phyloP scores from a whole-genome alignment of 345 rosid species.

The Noccaea bulbosa region DNA sequence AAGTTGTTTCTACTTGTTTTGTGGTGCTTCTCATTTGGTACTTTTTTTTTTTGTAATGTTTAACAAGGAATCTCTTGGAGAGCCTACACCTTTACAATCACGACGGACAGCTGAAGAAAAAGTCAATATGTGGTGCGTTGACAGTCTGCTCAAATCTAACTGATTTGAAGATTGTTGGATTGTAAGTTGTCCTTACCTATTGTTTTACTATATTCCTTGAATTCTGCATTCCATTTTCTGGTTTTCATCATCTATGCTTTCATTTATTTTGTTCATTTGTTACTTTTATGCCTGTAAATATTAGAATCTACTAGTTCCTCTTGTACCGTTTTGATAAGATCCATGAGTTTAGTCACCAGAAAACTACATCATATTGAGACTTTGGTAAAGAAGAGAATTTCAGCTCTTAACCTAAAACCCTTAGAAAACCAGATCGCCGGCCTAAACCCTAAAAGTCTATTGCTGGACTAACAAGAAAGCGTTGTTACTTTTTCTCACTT shows the following conservation, averaged over 20 bases:
- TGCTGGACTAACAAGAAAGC: not conserved
- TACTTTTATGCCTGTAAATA: not conserved
- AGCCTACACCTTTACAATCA: constrained; percentile 69
- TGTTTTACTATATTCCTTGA: not conserved
- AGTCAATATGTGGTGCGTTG: constrained; percentile 55
- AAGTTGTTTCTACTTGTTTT: constrained; percentile 7
- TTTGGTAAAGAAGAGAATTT: too few relatives aligned
- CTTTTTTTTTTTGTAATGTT: constrained; percentile 6
- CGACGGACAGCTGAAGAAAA: constrained; percentile 54
- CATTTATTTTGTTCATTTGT: too few relatives aligned
- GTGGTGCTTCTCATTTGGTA: not conserved
- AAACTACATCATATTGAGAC: not conserved
- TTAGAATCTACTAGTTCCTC: too few relatives aligned
- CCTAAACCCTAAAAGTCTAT: too few relatives aligned
- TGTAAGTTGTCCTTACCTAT: constrained; percentile 58
- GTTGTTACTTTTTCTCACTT: constrained; percentile 18
- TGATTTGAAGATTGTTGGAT: constrained; percentile 79
- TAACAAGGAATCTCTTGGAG: constrained; percentile 58
- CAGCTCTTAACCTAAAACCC: too few relatives aligned
- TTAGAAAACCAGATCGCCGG: too few relatives aligned
- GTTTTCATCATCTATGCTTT: constrained; percentile 6
- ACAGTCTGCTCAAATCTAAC: constrained; percentile 64
- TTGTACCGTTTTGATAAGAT: too few relatives aligned
- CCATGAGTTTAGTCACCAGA: not conserved
- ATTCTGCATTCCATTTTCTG: not conserved